These are phyloP conservation scores for Chrysanthemum makinoi DNA, from an alignment of 129 eudicot genomes.

Conservation along the genomic window DNA sequence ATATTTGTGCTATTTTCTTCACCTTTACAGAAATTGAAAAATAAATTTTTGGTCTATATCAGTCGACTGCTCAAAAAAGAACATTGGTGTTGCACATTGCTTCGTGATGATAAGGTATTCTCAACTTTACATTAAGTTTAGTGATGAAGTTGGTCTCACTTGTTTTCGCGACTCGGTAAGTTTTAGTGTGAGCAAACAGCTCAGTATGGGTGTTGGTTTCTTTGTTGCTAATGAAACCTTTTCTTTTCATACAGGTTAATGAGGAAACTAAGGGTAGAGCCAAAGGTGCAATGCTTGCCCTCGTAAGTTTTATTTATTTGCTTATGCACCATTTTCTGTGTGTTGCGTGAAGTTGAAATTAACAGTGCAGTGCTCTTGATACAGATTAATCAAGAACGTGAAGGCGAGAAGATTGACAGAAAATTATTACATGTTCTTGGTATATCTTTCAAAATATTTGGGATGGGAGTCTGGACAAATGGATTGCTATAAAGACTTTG, in stretches of 20 bases:
- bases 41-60: too few relatives aligned
- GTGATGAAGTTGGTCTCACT: constrained; percentile 39
- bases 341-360: not conserved
- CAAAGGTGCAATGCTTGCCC: constrained; percentile 66
- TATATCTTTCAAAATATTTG: constrained; percentile 70
- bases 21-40: too few relatives aligned
- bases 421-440: constrained; percentile 60
- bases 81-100: too few relatives aligned
- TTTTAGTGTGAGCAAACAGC: not conserved
- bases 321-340: not conserved
- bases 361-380: constrained; percentile 3
- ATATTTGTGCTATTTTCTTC: too few relatives aligned
- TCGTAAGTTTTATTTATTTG: constrained; percentile 38
- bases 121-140: too few relatives aligned
- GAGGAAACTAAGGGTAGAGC: constrained; percentile 55
- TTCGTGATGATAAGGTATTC: too few relatives aligned
- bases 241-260: constrained; percentile 49
- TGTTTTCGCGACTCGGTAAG: constrained; percentile 67
- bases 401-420: constrained; percentile 80
- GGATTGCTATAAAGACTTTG: constrained; percentile 68
- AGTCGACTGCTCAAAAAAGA: too few relatives aligned
- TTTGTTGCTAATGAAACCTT: not conserved
- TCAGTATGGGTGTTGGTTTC: not conserved
- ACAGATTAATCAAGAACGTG: constrained; percentile 76
- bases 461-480: constrained; percentile 70